phyloP scores from a whole-genome alignment of 345 rosid genomes.

The Eucalyptus leucophloia region DNA sequence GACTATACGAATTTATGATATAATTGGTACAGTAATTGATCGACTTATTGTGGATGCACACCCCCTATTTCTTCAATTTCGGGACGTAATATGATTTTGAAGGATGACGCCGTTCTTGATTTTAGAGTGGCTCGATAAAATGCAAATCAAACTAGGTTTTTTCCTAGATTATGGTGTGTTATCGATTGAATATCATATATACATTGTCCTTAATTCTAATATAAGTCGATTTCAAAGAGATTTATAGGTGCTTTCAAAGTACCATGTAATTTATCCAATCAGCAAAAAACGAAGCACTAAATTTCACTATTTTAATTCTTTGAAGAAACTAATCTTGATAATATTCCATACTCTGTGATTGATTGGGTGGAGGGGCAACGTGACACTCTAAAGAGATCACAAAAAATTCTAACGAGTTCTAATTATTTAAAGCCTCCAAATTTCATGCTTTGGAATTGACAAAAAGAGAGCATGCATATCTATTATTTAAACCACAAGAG shows the following conservation, averaged over 20 bases:
- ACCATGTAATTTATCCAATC: background rate
- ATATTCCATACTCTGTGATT: background rate
- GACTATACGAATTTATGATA: background rate
- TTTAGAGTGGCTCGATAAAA: background rate
- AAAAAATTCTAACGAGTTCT: too few relatives aligned
- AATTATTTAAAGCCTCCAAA: too few relatives aligned
- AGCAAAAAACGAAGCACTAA: background rate
- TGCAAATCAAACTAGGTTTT: background rate
- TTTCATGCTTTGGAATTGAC: too few relatives aligned
- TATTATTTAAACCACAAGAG: background rate
- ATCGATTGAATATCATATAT: background rate
- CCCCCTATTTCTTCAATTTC: background rate
- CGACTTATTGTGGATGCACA: background rate
- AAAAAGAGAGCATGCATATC: background rate
- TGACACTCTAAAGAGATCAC: background rate
- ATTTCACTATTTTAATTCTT: background rate
- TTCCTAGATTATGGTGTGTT: background rate
- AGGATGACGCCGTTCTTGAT: background rate
- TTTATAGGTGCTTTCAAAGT: background rate
- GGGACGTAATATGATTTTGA: background rate
- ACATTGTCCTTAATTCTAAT: background rate
- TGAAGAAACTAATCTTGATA: background rate
- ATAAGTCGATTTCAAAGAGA: background rate
- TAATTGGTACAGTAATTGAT: background rate
- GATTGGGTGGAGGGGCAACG: background rate